Evolutionary conservation across 2,329 filamentous ascomycete genomes (phyloP), one percentile per base, ranked within the genome.

Genomic region (Arachnomyces sp.): DNA sequence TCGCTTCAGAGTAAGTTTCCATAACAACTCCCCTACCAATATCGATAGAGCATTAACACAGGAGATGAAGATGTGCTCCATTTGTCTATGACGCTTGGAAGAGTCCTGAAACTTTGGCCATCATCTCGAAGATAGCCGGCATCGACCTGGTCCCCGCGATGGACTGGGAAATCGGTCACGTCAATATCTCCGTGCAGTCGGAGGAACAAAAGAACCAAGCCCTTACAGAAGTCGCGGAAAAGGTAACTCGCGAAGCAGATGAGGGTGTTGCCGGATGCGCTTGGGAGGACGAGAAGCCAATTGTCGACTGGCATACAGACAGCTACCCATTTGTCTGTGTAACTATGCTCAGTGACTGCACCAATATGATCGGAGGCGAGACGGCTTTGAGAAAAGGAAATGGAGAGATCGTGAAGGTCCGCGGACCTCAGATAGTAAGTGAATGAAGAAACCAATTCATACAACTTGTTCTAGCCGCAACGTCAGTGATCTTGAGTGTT

Each of bases 271-370:
- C n/a, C n/a, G n/a, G n/a, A n/a, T n/a, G n/a, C n/a, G n/a, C n/a
- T n/a, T n/a, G n/a, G n/a, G 67, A 71, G 17, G 69, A 75, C 35
- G 66, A 71, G 28, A 66, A 71, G 47, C 72, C 77, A 4, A 72
- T 77, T 16, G 71, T 82, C 21, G 74, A 71, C 29, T 82, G 78
- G 78, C 78, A 82, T 58, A 73, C 65, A 1, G 80, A 82, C 55
- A 78, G 73, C 52, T 82, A 79, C 52, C 77, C 78, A 0, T 83
- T 82, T 52, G 78, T 83, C n/a, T 82, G 77, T 48, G 78, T 83
- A n/a, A 68, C 72, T 6, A 83, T 82, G 77, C 67, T 82, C 18
- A 78, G 74, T 28, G 77, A 82, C 51, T 80, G 76, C 47, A 70
- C 67, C 0, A 63, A 66, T 29, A 82, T 82, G 78, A 61, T 78